Evolutionary conservation across 1,139 yeast genomes (phyloP).

Genomic region (Magnusiomyces suaveolens): DNA sequence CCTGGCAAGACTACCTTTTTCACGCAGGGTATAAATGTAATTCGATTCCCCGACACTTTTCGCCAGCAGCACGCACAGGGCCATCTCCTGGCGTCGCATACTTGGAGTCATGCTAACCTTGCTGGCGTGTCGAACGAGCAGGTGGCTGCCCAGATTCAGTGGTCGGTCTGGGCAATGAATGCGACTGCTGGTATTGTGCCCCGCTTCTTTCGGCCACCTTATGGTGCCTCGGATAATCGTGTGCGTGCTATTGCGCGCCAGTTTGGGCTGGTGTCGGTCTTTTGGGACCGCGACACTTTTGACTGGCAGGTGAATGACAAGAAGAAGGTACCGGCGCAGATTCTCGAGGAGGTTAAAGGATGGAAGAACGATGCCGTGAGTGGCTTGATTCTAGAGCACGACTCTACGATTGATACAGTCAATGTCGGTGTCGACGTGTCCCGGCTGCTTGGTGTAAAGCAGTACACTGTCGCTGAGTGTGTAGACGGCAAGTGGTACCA

Average conservation of each 20-base stretch:
- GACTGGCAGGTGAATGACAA: conserved; percentile 65
- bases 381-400: conserved; percentile 81
- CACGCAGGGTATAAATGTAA: conserved; percentile 72
- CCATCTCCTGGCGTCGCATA: conserved; percentile 78
- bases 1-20: conserved; percentile 62
- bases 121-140: conserved; percentile 71
- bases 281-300: conserved; percentile 88
- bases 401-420: conserved; percentile 58
- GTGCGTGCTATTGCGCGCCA: conserved; percentile 69
- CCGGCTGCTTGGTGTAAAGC: conserved; percentile 45
- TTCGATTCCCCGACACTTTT: conserved; percentile 67
- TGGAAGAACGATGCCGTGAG: conserved; percentile 40
- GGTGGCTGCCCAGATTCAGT: conserved; percentile 78
- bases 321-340: conserved; percentile 40
- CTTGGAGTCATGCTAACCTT: conserved; percentile 84
- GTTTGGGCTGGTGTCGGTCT: conserved; percentile 77
- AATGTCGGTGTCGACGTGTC: conserved; percentile 53
- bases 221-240: conserved; percentile 86
- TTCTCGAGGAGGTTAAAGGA: conserved; percentile 43
- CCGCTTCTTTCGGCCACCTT: conserved; percentile 91
- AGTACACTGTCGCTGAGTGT: conserved; percentile 76
- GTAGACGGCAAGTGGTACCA: conserved; percentile 47
- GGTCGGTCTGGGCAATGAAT: conserved; percentile 98
- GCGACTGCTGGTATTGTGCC: conserved; percentile 88
- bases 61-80: conserved; percentile 47